Conservation (phyloP, 2,329 filamentous ascomycete species). For the Colletotrichum noveboracense region DNA sequence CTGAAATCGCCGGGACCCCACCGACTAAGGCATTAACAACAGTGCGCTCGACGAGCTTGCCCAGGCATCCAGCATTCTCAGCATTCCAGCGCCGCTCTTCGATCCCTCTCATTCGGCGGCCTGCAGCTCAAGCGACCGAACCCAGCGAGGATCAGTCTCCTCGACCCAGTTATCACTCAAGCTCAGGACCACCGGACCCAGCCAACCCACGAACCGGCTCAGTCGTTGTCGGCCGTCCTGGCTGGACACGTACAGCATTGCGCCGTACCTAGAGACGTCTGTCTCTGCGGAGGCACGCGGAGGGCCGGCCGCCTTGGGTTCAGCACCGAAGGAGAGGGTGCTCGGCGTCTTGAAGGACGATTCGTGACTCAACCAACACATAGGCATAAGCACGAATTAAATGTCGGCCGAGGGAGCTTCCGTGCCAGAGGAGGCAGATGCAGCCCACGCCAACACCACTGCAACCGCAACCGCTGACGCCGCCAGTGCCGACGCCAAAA, state of each 20-base stretch:
- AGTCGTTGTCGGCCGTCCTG: background rate
- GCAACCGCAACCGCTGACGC: background rate
- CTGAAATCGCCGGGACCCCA: background rate
- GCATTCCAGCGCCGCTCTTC: conserved; percentile 9
- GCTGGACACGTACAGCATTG: background rate
- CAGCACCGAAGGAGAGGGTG: background rate
- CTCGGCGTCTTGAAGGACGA: background rate
- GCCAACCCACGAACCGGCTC: conserved; percentile 11
- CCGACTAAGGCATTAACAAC: conserved; percentile 17
- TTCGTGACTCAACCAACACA: background rate
- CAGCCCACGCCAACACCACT: background rate
- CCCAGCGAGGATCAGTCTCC: conserved; percentile 14
- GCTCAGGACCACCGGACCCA: conserved; percentile 18
- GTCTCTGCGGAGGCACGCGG: background rate
- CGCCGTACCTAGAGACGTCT: background rate
- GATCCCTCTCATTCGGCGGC: conserved; percentile 10
- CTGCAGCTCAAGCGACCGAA: conserved; percentile 11
- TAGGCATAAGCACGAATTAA: background rate
- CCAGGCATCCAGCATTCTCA: conserved; percentile 8
- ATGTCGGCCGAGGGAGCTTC: conserved; percentile 1
- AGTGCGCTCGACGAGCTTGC: conserved; percentile 14
- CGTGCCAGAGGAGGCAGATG: background rate
- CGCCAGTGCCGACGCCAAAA: background rate
- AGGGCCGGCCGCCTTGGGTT: background rate
- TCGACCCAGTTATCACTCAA: conserved; percentile 17